These are phyloP conservation scores for Telopea speciosissima DNA, from an alignment of 177 flowering plant species.

Conservation along the genomic window DNA sequence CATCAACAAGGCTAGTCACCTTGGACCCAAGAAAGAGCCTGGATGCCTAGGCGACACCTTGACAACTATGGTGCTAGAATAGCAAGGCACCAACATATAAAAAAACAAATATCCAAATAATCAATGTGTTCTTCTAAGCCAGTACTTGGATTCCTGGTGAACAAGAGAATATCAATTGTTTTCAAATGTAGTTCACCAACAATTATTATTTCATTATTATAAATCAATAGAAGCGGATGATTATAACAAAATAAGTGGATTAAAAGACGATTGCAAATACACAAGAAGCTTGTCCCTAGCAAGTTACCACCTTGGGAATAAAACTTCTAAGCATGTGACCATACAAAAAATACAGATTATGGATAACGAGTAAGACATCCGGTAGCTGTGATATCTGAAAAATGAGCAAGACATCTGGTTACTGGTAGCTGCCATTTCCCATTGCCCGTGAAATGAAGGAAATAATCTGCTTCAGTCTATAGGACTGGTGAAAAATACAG, in stretches of 20 bases:
- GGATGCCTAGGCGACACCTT: too few relatives aligned
- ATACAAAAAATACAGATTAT: too few relatives aligned
- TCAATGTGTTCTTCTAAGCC: conserved; percentile 3
- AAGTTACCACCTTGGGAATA: background rate
- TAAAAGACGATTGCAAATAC: background rate
- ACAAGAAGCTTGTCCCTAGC: background rate
- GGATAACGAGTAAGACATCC: too few relatives aligned
- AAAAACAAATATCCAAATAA: background rate
- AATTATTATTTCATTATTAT: background rate
- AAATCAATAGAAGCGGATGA: too few relatives aligned
- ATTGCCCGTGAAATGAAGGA: background rate
- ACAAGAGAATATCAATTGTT: background rate
- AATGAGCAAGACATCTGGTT: too few relatives aligned
- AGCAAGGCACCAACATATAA: conserved; percentile 3
- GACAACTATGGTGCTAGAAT: background rate
- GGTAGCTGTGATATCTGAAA: too few relatives aligned
- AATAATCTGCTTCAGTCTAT: background rate
- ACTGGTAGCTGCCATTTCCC: background rate
- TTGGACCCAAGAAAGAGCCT: too few relatives aligned
- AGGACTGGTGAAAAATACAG: background rate
- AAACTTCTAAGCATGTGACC: background rate
- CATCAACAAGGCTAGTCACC: too few relatives aligned
- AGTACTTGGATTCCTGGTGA: background rate
- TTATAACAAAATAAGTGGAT: background rate
- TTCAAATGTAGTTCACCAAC: conserved; percentile 2